Evolutionary conservation across 2,329 filamentous ascomycete genomes (phyloP).

Genomic region (Talaromyces sp.): DNA sequence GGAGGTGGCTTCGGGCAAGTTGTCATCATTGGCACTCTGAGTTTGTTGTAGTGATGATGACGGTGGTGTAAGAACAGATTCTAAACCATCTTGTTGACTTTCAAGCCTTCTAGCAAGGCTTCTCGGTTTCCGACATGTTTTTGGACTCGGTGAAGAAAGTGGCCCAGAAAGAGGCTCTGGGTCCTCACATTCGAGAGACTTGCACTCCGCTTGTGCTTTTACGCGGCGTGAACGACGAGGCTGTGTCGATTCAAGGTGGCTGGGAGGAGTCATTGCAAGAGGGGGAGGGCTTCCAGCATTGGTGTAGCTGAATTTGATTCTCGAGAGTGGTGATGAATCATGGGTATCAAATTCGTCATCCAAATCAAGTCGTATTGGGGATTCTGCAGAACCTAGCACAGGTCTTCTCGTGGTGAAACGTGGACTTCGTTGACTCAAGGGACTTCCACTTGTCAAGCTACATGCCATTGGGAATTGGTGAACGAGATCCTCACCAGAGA

Average conservation of each 20-base stretch:
- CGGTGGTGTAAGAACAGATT: not conserved
- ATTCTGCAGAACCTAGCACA: not conserved
- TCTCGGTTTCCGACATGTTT: not conserved
- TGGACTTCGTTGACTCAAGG: not conserved
- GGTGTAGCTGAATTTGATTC: constrained; percentile 21
- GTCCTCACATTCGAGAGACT: not conserved
- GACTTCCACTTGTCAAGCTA: not conserved
- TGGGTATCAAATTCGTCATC: not conserved
- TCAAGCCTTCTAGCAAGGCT: not conserved
- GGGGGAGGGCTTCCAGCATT: constrained; percentile 14
- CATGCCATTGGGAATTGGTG: constrained; percentile 5
- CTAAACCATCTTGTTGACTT: not conserved
- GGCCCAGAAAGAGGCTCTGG: not conserved
- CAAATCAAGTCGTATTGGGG: constrained; percentile 1
- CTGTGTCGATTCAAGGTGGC: not conserved
- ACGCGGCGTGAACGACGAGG: not conserved
- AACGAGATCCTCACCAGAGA: constrained; percentile 6
- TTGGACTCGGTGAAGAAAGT: not conserved
- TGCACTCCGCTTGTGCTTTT: not conserved
- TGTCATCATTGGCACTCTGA: not conserved
- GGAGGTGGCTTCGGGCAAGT: not conserved
- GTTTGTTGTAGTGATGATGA: not conserved
- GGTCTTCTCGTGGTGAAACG: not conserved
- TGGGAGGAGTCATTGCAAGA: not conserved
- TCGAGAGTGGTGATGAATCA: constrained; percentile 4